Percentiles rank a stretch among this genome's conserved stretches.
These are phyloP conservation scores for Rhizoclosmatium globosum DNA, from an alignment of 192 early-diverging fungal genomes.

Conservation along the genomic window DNA sequence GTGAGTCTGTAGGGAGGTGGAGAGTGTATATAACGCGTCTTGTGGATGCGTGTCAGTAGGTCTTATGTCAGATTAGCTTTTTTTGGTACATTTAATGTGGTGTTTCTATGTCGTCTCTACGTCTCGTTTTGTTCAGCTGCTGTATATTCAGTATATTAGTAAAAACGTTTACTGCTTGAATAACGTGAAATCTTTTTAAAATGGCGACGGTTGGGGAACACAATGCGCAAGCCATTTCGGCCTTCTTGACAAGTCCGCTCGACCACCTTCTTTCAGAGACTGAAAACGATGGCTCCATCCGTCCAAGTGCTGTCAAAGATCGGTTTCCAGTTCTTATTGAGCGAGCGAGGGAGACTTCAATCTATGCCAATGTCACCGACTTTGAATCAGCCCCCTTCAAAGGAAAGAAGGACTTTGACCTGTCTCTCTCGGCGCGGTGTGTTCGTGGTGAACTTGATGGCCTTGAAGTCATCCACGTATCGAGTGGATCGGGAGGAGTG, in stretches of 20 bases:
- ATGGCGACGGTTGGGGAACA: neutral
- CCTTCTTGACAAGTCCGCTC: neutral
- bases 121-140: no score
- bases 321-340: neutral
- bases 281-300: neutral
- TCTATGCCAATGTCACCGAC: neutral
- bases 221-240: neutral
- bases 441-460: neutral
- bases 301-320: neutral
- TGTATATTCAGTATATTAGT: no score
- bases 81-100: no score
- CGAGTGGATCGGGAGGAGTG: slow-evolving; percentile 30
- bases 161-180: no score
- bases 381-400: neutral
- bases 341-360: neutral
- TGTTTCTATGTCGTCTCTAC: no score
- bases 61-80: no score
- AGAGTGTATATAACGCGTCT: no score
- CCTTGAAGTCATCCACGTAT: slow-evolving; percentile 34
- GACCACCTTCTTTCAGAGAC: neutral
- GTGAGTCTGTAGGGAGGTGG: no score
- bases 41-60: no score
- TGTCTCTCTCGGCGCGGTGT: neutral
- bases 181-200: neutral
- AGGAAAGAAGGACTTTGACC: slow-evolving; percentile 6